These are phyloP conservation scores for Cichorium intybus DNA, from an alignment of 140 eudicot genomes.

Conservation along the genomic window DNA sequence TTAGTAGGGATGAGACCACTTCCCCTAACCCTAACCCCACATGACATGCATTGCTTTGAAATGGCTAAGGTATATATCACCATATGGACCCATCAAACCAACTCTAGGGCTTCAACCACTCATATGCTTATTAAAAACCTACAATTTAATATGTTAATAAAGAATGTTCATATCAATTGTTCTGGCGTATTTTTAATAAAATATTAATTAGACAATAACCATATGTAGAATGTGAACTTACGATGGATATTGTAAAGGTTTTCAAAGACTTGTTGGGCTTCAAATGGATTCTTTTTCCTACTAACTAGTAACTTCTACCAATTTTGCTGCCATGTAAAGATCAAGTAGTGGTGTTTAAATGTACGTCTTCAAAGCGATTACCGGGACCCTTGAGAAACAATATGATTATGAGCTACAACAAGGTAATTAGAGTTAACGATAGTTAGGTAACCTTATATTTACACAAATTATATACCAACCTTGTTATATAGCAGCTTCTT, in stretches of 20 bases:
- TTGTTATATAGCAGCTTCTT: too few relatives aligned
- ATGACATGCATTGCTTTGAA: slow-evolving; percentile 41
- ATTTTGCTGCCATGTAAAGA: too few relatives aligned
- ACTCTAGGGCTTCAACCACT: slow-evolving; percentile 4
- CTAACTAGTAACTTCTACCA: neutral
- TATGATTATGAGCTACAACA: neutral
- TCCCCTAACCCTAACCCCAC: slow-evolving; percentile 36
- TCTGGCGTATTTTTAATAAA: neutral
- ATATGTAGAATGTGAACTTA: neutral
- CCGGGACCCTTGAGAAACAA: too few relatives aligned
- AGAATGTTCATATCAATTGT: neutral
- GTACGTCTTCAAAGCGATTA: too few relatives aligned
- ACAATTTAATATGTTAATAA: neutral
- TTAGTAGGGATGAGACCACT: slow-evolving; percentile 35
- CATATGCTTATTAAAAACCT: neutral
- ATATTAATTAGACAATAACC: neutral
- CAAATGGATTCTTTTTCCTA: neutral
- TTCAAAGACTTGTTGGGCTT: neutral
- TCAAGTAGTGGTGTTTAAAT: too few relatives aligned
- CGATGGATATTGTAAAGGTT: too few relatives aligned
- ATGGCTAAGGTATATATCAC: slow-evolving; percentile 33
- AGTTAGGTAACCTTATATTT: neutral
- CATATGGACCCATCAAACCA: slow-evolving; percentile 25
- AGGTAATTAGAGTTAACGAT: neutral
- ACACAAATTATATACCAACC: too few relatives aligned